phyloP scores from a whole-genome alignment of 192 early-diverging fungal species.

The Podochytrium sp. region DNA sequence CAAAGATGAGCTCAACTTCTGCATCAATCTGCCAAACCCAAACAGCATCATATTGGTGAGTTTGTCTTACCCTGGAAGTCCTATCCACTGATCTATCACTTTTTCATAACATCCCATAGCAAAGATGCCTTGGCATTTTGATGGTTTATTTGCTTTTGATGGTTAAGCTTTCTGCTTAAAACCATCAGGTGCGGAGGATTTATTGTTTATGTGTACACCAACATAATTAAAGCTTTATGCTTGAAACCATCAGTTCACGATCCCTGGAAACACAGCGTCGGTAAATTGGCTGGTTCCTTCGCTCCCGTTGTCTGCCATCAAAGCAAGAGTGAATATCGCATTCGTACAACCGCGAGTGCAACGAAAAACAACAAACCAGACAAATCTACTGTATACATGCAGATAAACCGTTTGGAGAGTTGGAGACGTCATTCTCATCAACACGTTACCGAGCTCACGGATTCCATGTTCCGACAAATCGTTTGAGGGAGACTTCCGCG shows the following conservation, averaged over 20 bases:
- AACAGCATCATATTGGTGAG: background rate
- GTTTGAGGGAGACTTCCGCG: background rate
- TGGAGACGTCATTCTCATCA: background rate
- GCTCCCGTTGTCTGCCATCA: background rate
- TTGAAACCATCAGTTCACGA: no score
- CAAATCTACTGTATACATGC: background rate
- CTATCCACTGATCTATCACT: background rate
- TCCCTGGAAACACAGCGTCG: background rate
- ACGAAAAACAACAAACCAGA: no score
- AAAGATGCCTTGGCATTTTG: no score
- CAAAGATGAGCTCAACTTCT: conserved; percentile 32
- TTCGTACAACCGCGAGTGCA: no score
- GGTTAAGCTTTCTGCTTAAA: no score
- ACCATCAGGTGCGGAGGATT: no score
- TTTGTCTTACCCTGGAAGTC: no score
- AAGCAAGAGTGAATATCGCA: no score
- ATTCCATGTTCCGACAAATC: background rate
- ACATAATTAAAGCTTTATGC: no score
- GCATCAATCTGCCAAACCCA: conserved; percentile 38
- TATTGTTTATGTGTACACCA: no score
- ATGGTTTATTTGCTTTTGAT: no score
- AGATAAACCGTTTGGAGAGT: background rate
- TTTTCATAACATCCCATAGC: background rate
- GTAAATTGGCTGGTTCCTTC: background rate
- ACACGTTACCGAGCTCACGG: background rate